Evolutionary conservation across 2,329 filamentous ascomycete species (phyloP).

Genomic region (Colletotrichum australisinense): DNA sequence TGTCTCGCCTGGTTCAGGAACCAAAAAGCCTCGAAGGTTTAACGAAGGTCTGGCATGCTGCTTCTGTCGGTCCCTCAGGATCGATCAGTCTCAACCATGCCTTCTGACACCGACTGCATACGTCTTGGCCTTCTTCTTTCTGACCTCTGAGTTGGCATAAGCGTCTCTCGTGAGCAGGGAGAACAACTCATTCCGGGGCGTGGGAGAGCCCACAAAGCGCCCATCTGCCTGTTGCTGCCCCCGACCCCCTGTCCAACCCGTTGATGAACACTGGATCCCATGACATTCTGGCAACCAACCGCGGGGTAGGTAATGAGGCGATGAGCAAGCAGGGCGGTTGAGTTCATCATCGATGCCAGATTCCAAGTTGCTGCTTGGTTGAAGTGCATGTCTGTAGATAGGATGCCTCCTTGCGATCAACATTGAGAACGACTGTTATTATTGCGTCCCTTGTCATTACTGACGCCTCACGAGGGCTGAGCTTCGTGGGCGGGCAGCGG

Average conservation of each 20-base stretch:
- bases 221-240: slow-evolving; percentile 5
- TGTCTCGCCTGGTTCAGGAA: slow-evolving; percentile 31
- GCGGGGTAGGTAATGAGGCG: slow-evolving; percentile 24
- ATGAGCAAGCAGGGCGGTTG: slow-evolving; percentile 17
- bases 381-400: background rate
- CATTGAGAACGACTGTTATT: background rate
- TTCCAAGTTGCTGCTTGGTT: slow-evolving; percentile 9
- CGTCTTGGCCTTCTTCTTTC: slow-evolving; percentile 4
- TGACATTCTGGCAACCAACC: slow-evolving; percentile 18
- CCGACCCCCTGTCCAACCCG: background rate
- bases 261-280: slow-evolving; percentile 19
- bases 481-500: background rate
- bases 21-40: slow-evolving; percentile 12
- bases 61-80: background rate
- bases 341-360: slow-evolving; percentile 12
- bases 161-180: slow-evolving; percentile 25
- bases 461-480: background rate
- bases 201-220: slow-evolving; percentile 8
- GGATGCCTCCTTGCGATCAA: slow-evolving; percentile 11
- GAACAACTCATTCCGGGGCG: slow-evolving; percentile 4
- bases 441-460: background rate
- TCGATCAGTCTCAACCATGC: slow-evolving; percentile 10
- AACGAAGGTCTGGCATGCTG: slow-evolving; percentile 11
- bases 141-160: slow-evolving; percentile 30
- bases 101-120: slow-evolving; percentile 34